Evolutionary conservation across 306 rosid species (phyloP).

Genomic region (Castanea sativa): DNA sequence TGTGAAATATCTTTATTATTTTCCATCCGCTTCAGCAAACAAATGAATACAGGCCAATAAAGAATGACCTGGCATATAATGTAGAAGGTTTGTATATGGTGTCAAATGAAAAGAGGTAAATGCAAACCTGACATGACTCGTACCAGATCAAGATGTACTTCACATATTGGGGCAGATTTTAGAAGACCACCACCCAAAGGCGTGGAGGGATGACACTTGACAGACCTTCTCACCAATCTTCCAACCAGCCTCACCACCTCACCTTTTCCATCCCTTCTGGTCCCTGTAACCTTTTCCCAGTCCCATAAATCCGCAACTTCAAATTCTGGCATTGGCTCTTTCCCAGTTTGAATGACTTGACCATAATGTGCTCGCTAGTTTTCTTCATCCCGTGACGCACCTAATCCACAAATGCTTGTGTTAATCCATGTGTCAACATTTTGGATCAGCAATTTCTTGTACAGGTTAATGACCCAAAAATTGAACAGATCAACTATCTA

Average conservation of each 20-base stretch:
- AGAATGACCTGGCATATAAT: neutral
- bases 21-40: neutral
- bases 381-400: conserved; percentile 67
- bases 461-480: neutral
- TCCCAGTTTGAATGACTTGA: conserved; percentile 64
- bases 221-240: conserved; percentile 60
- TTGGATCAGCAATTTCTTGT: neutral
- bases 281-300: conserved; percentile 61
- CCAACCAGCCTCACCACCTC: conserved; percentile 57
- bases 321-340: conserved; percentile 43
- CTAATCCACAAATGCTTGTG: conserved; percentile 18
- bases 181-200: conserved; percentile 58
- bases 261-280: conserved; percentile 58
- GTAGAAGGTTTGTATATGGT: neutral
- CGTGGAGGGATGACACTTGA: conserved; percentile 77
- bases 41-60: neutral
- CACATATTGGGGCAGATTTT: conserved; percentile 70
- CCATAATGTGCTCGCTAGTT: conserved; percentile 89
- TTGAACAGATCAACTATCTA: neutral
- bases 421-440: neutral
- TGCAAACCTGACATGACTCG: conserved; percentile 84
- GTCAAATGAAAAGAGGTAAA: conserved; percentile 21
- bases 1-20: neutral
- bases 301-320: conserved; percentile 70
- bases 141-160: conserved; percentile 63